These are phyloP conservation scores for Curvularia lunata DNA, from an alignment of 2,329 filamentous ascomycete genomes.

Conservation along the genomic window DNA sequence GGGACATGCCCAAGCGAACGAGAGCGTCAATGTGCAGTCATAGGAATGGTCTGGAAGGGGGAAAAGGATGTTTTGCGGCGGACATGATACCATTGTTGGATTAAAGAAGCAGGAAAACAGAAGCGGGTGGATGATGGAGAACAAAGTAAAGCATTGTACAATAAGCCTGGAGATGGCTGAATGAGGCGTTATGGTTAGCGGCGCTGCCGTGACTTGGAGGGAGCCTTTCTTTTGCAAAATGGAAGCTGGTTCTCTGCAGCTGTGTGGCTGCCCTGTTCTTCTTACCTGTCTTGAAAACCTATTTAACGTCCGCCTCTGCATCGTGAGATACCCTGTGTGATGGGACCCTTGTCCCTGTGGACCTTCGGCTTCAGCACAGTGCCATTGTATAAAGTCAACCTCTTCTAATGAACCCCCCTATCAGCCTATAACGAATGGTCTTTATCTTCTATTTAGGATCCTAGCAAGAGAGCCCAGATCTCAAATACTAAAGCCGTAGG, in stretches of 20 bases:
- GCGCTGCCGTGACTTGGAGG: constrained; percentile 11
- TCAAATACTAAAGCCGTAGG: too few species aligned
- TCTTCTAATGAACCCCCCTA: too few species aligned
- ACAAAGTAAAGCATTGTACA: constrained; percentile 32
- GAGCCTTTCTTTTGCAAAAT: constrained; percentile 11
- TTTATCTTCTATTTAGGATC: too few species aligned
- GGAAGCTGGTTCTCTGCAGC: constrained; percentile 14
- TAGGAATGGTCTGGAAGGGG: constrained; percentile 15
- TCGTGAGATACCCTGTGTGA: too few species aligned
- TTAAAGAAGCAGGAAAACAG: constrained; percentile 4
- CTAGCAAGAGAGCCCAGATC: too few species aligned
- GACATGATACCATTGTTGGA: constrained; percentile 26
- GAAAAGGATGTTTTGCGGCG: constrained; percentile 1
- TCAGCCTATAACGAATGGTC: too few species aligned
- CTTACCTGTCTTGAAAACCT: neutral
- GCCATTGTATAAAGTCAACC: too few species aligned
- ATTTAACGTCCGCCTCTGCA: neutral
- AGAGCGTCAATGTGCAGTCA: constrained; percentile 31
- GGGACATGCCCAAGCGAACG: constrained; percentile 22
- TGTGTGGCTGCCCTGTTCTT: constrained; percentile 16
- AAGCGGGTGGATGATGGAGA: constrained; percentile 4
- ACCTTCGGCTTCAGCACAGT: too few species aligned
- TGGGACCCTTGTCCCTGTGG: too few species aligned
- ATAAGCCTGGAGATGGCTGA: constrained; percentile 30
- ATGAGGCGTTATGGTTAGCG: constrained; percentile 19